Base-by-base conservation (phyloP, 257 asterid genomes). In the Henckelia pumila region DNA sequence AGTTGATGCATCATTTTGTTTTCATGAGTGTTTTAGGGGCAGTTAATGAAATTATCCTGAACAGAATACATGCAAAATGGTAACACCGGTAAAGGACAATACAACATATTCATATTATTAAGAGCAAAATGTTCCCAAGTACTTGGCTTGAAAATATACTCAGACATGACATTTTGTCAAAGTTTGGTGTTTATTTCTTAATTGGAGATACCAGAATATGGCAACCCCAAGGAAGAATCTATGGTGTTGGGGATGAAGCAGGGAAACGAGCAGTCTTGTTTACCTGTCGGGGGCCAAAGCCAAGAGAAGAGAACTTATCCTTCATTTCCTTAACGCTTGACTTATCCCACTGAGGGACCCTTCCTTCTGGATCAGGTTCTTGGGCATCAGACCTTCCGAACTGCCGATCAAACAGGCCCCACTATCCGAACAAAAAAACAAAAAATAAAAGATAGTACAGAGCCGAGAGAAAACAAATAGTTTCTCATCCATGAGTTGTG, bases 251-350 rank as follows among this genome's bases (percentile, higher is more conserved):
- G 0, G 44, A 50, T 17, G 52, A 58, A 50, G 60, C 47, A 9
- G 3, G 47, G 47, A 10, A 2, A 0, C 0, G 13, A 19, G 7
- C 52, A 44, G 52, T 44, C 52, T 2, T 23, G 17, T 66, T 72
- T 66, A 87, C 98, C 98, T 93, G 97, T 23, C 99, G 95, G 30
- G 99, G 95, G 21, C 99, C 96, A 47, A 88, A 63, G 64, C 99
- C 96, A 61, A 93, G 21, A 56, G 95, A 86, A 55, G 73, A 28
- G 82, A 82, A 93, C 63, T 88, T 93, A 57, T 81, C 89, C 79
- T 93, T 93, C 89, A 93, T 81, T 71, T 90, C 97, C 64, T 77
- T 72, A 61, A 90, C 96, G 66, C 77, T 84, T 30, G 89, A 74
- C 57, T 74, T 90, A 63, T 80, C 95, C 97, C 97, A 93, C 72